Evolutionary conservation across 2,329 filamentous ascomycete species (phyloP).

Genomic region (Ceratocystis papillata): DNA sequence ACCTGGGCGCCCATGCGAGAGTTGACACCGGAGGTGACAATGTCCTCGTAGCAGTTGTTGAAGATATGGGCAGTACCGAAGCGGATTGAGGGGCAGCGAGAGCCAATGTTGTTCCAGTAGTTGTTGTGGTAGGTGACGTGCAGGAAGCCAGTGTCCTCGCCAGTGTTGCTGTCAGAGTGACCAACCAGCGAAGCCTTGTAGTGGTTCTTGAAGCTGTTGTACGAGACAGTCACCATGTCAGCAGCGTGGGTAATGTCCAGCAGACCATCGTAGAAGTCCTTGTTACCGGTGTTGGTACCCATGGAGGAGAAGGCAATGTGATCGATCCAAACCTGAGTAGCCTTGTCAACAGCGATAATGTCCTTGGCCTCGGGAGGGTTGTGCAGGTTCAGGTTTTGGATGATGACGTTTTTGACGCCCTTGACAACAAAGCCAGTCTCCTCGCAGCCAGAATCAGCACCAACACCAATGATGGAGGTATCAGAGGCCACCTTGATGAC

Average conservation of each 20-base stretch:
- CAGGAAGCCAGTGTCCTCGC: slow-evolving; percentile 48
- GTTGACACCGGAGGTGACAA: slow-evolving; percentile 41
- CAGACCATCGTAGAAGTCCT: slow-evolving; percentile 38
- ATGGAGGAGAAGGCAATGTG: slow-evolving; percentile 36
- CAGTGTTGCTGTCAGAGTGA: slow-evolving; percentile 48
- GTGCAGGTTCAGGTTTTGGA: slow-evolving; percentile 45
- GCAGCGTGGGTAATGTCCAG: slow-evolving; percentile 37
- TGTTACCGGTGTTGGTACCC: slow-evolving; percentile 31
- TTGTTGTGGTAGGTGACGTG: slow-evolving; percentile 52
- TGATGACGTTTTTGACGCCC: slow-evolving; percentile 42
- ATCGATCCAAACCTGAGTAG: slow-evolving; percentile 41
- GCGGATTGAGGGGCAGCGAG: slow-evolving; percentile 47
- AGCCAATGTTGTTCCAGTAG: slow-evolving; percentile 50
- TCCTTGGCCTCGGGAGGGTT: slow-evolving; percentile 42
- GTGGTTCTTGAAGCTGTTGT: slow-evolving; percentile 37
- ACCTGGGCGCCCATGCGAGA: slow-evolving; percentile 43
- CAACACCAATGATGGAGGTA: slow-evolving; percentile 43
- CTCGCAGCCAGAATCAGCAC: slow-evolving; percentile 34
- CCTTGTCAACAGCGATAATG: slow-evolving; percentile 40
- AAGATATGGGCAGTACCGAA: slow-evolving; percentile 50
- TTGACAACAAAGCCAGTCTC: slow-evolving; percentile 40
- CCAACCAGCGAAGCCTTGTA: slow-evolving; percentile 49
- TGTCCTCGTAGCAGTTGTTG: slow-evolving; percentile 37
- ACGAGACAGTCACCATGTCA: slow-evolving; percentile 37
- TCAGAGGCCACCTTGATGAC: slow-evolving; percentile 39